Base-by-base conservation (phyloP, 2,329 filamentous ascomycete species). In the Fusarium sp. region DNA sequence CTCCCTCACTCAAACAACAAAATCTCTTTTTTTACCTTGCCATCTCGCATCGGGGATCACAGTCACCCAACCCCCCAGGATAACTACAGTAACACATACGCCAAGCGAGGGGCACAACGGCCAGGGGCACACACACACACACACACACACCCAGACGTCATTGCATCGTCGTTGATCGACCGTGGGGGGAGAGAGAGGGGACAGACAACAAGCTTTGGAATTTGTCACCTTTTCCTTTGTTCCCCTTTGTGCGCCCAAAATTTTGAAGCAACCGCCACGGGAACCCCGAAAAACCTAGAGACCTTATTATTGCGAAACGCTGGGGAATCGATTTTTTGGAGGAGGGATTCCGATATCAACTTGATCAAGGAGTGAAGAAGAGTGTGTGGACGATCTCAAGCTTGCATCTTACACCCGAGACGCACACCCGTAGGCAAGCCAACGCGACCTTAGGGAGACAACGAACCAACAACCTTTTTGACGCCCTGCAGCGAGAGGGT, bases 221-320 rank as follows among this genome's bases (percentile, higher is more conserved):
- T 59, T 57, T 38, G 42, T 51, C 36, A 33, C 49, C 29, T 65
- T 65, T 62, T 49, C 64, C 64, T 70, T 53, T 68, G 65, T 70
- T 16, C 64, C 27, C 38, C 6, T 25, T 54, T 59, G 54, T 31
- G 44, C 53, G n/a, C 36, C 49, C 49, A 42, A 23, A 27, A 16
- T 11, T 46, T 40, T 53, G 25, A 8, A 54, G 42, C n/a, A 56
- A 18, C 36, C n/a, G 34, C 18, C 27, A 23, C 36, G 55, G 55
- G 34, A 6, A 27, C 51, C 51, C 33, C 61, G 64, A 60, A 69
- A 63, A 58, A 50, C 36, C 38, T 40, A 18, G 31, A 58, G 23
- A 44, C 40, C 33, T 59, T 44, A 11, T 27, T 34, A 33, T 40
- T 44, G 27, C 40, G 23, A 25, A 18, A 38, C 38, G 18, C 29